These are phyloP conservation scores for Aspergillus glaucus DNA, from an alignment of 2,329 filamentous ascomycete species.

Conservation along the genomic window DNA sequence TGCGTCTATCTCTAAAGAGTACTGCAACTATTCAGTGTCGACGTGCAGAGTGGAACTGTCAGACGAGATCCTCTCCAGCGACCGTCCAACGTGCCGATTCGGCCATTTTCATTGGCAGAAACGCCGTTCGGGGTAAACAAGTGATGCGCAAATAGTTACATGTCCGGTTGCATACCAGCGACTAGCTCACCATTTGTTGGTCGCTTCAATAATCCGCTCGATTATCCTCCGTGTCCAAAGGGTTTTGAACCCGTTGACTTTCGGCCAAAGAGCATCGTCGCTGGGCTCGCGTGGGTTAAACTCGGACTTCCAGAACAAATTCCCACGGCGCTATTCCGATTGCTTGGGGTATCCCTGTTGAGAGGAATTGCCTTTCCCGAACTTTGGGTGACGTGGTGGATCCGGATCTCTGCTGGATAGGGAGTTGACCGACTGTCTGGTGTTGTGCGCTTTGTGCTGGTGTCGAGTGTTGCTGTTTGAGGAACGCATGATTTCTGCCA, in stretches of 20 bases:
- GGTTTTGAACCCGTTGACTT: not conserved
- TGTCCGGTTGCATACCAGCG: not conserved
- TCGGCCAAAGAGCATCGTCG: constrained; percentile 14
- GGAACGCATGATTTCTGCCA: constrained; percentile 4
- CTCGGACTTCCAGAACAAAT: constrained; percentile 18
- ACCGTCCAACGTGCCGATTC: constrained; percentile 14
- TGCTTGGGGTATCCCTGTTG: constrained; percentile 1
- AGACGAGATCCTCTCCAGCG: constrained; percentile 7
- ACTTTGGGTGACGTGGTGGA: constrained; percentile 1
- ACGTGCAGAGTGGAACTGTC: constrained; percentile 10
- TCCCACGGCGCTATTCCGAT: constrained; percentile 6
- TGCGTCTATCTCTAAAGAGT: too few relatives aligned
- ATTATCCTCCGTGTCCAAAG: not conserved
- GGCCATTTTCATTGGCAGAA: constrained; percentile 11
- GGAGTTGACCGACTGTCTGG: constrained; percentile 1
- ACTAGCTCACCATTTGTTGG: too few relatives aligned
- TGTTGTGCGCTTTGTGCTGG: constrained; percentile 1
- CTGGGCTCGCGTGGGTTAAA: constrained; percentile 12
- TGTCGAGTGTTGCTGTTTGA: constrained; percentile 4
- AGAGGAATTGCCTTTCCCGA: not conserved
- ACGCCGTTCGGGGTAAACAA: not conserved
- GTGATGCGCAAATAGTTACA: not conserved
- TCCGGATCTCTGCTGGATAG: not conserved
- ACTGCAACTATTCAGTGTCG: not conserved
- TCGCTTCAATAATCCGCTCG: too few relatives aligned